phyloP scores from a whole-genome alignment of 2,329 filamentous ascomycete species.

The Exutisphaerella laricina region DNA sequence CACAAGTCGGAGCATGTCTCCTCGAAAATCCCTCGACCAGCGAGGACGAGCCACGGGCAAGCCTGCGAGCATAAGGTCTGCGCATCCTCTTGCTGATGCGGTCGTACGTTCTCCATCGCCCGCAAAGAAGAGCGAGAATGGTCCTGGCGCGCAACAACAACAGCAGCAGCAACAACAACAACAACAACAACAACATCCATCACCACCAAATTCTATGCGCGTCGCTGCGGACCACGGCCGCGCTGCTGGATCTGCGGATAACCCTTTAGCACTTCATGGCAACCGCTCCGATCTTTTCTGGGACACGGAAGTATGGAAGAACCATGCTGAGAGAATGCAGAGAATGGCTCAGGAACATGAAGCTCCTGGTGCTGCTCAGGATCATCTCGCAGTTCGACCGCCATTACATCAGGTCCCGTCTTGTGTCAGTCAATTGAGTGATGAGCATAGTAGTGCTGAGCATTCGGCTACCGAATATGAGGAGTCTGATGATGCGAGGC shows the following conservation, averaged over 20 bases:
- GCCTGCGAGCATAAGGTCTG: conserved; percentile 9
- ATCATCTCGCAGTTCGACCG: conserved; percentile 23
- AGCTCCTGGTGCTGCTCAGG: background rate
- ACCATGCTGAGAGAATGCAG: conserved; percentile 19
- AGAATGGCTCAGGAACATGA: conserved; percentile 14
- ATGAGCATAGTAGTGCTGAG: conserved; percentile 45
- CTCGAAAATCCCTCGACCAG: conserved; percentile 39
- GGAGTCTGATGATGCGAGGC: conserved; percentile 42
- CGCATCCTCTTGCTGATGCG: conserved; percentile 16
- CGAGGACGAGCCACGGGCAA: conserved; percentile 10
- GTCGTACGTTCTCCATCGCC: conserved; percentile 18
- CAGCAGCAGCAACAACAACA: conserved; percentile 8
- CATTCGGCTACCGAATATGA: too few relatives aligned
- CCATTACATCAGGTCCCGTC: conserved; percentile 39
- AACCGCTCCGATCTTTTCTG: conserved; percentile 52
- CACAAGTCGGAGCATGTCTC: conserved; percentile 42
- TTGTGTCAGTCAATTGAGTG: conserved; percentile 53
- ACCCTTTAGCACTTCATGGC: conserved; percentile 37
- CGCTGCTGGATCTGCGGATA: conserved; percentile 21
- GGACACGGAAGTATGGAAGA: conserved; percentile 37
- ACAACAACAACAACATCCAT: too few relatives aligned
- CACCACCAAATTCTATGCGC: too few relatives aligned
- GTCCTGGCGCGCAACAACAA: conserved; percentile 3
- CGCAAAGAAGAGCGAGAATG: conserved; percentile 5
- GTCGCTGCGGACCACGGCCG: conserved; percentile 8